Evolutionary conservation across 2,329 filamentous ascomycete genomes (phyloP).

Genomic region (Verticillium longisporum): DNA sequence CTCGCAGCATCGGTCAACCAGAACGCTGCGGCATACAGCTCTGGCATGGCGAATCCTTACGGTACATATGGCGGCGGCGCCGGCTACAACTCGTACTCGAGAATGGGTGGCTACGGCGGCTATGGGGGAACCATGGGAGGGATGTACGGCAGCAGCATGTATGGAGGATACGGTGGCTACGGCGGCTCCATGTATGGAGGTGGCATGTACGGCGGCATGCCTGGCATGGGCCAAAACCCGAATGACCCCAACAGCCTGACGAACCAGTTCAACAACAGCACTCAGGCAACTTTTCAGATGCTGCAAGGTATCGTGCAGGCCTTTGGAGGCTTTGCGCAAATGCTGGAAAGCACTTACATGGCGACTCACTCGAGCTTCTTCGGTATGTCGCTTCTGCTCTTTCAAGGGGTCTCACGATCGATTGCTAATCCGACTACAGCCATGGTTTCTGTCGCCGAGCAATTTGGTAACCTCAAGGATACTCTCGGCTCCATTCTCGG

Average conservation of each 20-base stretch:
- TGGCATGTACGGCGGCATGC: constrained; percentile 40
- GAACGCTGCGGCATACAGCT: constrained; percentile 78
- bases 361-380: constrained; percentile 98
- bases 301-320: constrained; percentile 95
- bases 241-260: constrained; percentile 92
- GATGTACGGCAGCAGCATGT: constrained; percentile 28
- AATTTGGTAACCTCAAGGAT: constrained; percentile 88
- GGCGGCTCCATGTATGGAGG: constrained; percentile 24
- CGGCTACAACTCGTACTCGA: constrained; percentile 35
- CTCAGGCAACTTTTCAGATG: constrained; percentile 95
- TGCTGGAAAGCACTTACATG: constrained; percentile 99
- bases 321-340: constrained; percentile 96
- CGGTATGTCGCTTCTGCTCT: constrained; percentile 49
- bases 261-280: constrained; percentile 91
- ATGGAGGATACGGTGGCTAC: constrained; percentile 34
- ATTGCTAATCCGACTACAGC: constrained; percentile 41
- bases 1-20: constrained; percentile 77
- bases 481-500: constrained; percentile 90
- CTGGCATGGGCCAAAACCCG: constrained; percentile 46
- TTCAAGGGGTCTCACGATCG: not conserved
- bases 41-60: constrained; percentile 36
- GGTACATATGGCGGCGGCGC: constrained; percentile 29
- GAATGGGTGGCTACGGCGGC: constrained; percentile 44
- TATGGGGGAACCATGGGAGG: not conserved
- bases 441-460: constrained; percentile 97